A percentile compares a stretch with the other conserved stretches of the same genome.
phyloP scores from a whole-genome alignment of 2,329 filamentous ascomycete genomes.

The Xylariaceae sp. region DNA sequence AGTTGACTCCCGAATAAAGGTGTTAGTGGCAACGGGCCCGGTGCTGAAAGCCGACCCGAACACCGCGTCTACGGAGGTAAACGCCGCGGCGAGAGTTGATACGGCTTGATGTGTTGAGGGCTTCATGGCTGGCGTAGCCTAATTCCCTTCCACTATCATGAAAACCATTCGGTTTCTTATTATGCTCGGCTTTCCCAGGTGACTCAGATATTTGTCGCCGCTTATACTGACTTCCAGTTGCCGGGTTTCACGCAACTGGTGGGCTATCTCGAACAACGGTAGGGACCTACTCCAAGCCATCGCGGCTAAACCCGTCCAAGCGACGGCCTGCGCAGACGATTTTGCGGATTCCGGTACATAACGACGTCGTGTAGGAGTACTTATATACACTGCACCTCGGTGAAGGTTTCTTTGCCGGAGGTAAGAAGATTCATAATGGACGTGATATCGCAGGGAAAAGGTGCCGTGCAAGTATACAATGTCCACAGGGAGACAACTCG shows the following conservation, averaged over 20 bases:
- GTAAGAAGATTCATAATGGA: no score
- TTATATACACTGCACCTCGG: no score
- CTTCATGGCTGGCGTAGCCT: no score
- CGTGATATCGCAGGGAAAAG: no score
- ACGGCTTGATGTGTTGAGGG: slow-evolving; percentile 7
- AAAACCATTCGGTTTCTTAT: no score
- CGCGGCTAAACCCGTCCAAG: neutral
- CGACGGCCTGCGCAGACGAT: neutral
- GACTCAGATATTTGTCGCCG: neutral
- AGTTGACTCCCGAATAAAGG: slow-evolving; percentile 42
- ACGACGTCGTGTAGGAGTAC: no score
- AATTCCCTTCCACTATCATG: no score
- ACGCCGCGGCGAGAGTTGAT: slow-evolving; percentile 1
- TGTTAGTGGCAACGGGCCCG: slow-evolving; percentile 38
- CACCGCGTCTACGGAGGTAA: slow-evolving; percentile 23
- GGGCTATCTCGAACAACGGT: slow-evolving; percentile 1
- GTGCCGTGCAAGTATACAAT: no score
- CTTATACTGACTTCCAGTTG: neutral
- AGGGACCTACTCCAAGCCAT: neutral
- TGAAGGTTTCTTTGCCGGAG: no score
- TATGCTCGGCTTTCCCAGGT: no score
- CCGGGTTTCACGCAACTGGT: slow-evolving; percentile 1
- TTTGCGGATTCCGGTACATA: neutral
- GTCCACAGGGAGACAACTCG: no score
- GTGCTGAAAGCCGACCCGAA: slow-evolving; percentile 41